A percentile compares a stretch with the other conserved stretches of the same genome.
Evolutionary conservation across 805 yeast genomes (phyloP).

Genomic region (Sugiyamaella smithiae): DNA sequence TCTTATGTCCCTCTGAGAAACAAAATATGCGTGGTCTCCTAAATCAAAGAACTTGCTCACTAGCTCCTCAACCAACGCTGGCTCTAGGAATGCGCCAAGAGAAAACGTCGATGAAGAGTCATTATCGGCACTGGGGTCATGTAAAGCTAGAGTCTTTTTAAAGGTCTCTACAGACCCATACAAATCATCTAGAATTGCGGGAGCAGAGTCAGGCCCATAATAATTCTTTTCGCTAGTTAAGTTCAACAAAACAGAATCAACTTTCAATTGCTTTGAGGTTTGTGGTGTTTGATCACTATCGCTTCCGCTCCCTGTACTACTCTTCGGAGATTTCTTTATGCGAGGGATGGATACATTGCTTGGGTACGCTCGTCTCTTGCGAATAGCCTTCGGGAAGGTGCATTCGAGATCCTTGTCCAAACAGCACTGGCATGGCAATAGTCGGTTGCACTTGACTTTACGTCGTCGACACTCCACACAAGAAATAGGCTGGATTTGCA

Average conservation of each 20-base stretch:
- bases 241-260: neutral
- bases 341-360: too few relatives aligned
- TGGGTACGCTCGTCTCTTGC: neutral
- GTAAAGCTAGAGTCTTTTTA: slow-evolving; percentile 60
- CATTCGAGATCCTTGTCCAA: slow-evolving; percentile 2
- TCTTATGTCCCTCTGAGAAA: neutral
- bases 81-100: neutral
- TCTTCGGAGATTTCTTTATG: neutral
- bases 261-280: neutral
- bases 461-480: slow-evolving; percentile 13
- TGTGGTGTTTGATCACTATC: neutral
- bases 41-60: neutral
- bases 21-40: neutral
- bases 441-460: slow-evolving; percentile 10
- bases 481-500: slow-evolving; percentile 2
- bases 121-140: neutral
- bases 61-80: neutral
- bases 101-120: neutral
- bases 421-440: slow-evolving; percentile 7
- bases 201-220: slow-evolving; percentile 45
- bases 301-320: neutral
- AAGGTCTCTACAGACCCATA: slow-evolving; percentile 71
- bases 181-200: slow-evolving; percentile 85
- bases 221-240: neutral
- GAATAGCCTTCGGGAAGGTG: neutral